These are phyloP conservation scores for Talaromyces piceae DNA, from an alignment of 2,329 filamentous ascomycete genomes.

Conservation along the genomic window DNA sequence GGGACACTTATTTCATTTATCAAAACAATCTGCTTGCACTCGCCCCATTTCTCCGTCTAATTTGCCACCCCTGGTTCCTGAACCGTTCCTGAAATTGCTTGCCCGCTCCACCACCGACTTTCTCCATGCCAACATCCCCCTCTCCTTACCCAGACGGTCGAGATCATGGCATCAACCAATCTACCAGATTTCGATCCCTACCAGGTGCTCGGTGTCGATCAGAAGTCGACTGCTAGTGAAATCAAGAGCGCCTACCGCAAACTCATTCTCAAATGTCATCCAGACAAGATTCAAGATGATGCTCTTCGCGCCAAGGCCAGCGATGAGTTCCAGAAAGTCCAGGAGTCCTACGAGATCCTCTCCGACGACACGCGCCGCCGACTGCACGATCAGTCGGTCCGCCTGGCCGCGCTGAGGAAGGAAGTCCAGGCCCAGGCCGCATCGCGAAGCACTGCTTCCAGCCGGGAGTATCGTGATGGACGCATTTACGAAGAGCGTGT, in stretches of 20 bases:
- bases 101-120: neutral
- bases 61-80: neutral
- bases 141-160: neutral
- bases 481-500: constrained; percentile 38
- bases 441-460: constrained; percentile 14
- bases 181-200: constrained; percentile 62
- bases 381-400: constrained; percentile 71
- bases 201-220: constrained; percentile 63
- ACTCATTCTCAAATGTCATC: constrained; percentile 79
- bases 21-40: constrained; percentile 1
- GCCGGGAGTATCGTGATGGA: constrained; percentile 36
- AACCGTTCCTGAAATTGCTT: neutral
- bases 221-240: constrained; percentile 60
- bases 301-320: constrained; percentile 68
- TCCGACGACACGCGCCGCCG: constrained; percentile 65
- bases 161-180: constrained; percentile 20
- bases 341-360: constrained; percentile 86
- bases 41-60: neutral
- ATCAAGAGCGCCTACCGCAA: constrained; percentile 79
- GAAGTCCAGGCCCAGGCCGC: constrained; percentile 42
- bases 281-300: constrained; percentile 80
- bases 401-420: constrained; percentile 57
- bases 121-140: constrained; percentile 4
- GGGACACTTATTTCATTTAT: neutral
- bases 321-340: constrained; percentile 84